Conservation (phyloP, 2,329 filamentous ascomycete genomes). For the Aureobasidium mangrovei region DNA sequence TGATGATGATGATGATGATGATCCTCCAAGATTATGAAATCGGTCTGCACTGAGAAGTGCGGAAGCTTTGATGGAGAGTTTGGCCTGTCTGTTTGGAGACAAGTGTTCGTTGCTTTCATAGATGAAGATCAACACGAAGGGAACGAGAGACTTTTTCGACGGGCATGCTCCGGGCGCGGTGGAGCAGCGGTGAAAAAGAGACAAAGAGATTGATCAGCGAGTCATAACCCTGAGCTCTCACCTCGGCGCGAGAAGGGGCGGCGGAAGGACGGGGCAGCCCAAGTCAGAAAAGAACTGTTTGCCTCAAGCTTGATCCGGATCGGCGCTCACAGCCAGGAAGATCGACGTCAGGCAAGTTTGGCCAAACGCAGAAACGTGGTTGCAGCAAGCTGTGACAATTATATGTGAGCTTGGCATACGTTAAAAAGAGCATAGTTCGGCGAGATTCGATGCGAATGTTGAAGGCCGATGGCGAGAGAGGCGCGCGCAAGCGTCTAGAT, state of each 20-base stretch:
- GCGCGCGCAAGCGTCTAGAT: background rate
- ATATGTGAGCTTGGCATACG: slow-evolving; percentile 3
- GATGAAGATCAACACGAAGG: slow-evolving; percentile 5
- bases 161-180: background rate
- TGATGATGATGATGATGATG: too few species aligned
- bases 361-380: slow-evolving; percentile 5
- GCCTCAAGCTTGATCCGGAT: background rate
- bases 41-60: too few species aligned
- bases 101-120: slow-evolving; percentile 3
- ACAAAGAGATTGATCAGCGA: background rate
- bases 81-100: background rate
- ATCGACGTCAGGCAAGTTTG: too few species aligned
- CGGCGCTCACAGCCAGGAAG: background rate
- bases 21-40: background rate
- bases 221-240: slow-evolving; percentile 2
- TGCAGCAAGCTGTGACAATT: slow-evolving; percentile 1
- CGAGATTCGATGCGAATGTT: background rate
- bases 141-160: slow-evolving; percentile 6
- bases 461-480: background rate
- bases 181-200: slow-evolving; percentile 4
- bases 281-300: background rate
- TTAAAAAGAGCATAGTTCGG: background rate
- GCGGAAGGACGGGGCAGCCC: slow-evolving; percentile 1
- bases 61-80: background rate
- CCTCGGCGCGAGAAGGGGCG: slow-evolving; percentile 4